phyloP scores from a whole-genome alignment of 2,329 filamentous ascomycete genomes.

The Fusarium sp. region DNA sequence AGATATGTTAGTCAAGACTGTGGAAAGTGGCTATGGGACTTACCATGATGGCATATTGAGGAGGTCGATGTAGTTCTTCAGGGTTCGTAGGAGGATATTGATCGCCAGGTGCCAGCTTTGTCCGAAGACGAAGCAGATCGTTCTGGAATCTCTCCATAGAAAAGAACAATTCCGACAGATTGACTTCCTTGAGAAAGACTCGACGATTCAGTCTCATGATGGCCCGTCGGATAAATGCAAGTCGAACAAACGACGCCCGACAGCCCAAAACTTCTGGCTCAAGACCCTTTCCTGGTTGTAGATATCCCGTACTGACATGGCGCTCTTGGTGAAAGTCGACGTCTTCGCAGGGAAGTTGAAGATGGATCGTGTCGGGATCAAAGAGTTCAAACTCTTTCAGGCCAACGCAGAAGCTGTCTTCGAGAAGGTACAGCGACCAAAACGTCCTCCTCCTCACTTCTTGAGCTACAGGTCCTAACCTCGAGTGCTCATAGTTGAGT shows the following conservation, averaged over 20 bases:
- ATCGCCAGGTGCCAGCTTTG: slow-evolving; percentile 35
- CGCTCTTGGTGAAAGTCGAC: slow-evolving; percentile 39
- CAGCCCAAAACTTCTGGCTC: slow-evolving; percentile 41
- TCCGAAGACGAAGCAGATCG: slow-evolving; percentile 39
- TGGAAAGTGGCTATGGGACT: not conserved
- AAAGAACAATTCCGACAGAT: slow-evolving; percentile 38
- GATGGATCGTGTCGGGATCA: slow-evolving; percentile 41
- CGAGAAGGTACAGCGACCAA: slow-evolving; percentile 44
- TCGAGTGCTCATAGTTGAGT: slow-evolving; percentile 45
- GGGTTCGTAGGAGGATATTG: slow-evolving; percentile 36
- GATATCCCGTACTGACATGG: slow-evolving; percentile 38
- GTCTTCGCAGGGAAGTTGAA: slow-evolving; percentile 44
- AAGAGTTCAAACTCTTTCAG: slow-evolving; percentile 45
- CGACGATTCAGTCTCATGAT: slow-evolving; percentile 43
- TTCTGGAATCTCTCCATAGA: slow-evolving; percentile 45
- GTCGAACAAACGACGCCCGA: slow-evolving; percentile 41
- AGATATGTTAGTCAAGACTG: not conserved
- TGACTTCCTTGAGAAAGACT: slow-evolving; percentile 43
- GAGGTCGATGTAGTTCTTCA: slow-evolving; percentile 31
- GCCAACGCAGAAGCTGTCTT: slow-evolving; percentile 46
- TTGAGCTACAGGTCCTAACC: slow-evolving; percentile 38
- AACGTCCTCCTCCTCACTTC: slow-evolving; percentile 44
- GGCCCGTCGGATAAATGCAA: slow-evolving; percentile 38
- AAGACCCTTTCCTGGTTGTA: slow-evolving; percentile 43
- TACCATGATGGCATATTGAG: slow-evolving; percentile 41